A percentile compares a stretch with the other conserved stretches of the same genome.
These are phyloP conservation scores for Pseudonectria buxi DNA, from an alignment of 2,329 filamentous ascomycete species.

Conservation along the genomic window DNA sequence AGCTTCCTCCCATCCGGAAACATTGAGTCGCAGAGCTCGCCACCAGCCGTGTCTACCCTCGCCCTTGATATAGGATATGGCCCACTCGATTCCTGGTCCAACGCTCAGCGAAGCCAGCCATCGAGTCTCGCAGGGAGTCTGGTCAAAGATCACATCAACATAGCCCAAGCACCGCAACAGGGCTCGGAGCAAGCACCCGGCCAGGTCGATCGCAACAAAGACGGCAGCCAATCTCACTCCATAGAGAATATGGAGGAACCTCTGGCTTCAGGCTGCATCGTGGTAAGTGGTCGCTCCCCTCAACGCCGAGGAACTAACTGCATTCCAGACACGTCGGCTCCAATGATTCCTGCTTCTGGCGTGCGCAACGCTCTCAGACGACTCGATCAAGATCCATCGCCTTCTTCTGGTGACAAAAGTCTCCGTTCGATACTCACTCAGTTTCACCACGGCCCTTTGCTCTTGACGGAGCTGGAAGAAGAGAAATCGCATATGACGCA, in stretches of 20 bases:
- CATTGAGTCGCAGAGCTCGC: too few relatives aligned
- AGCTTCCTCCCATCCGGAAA: too few relatives aligned
- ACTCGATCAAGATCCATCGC: too few relatives aligned
- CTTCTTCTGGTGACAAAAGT: too few relatives aligned
- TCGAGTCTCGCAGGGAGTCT: slow-evolving; percentile 15
- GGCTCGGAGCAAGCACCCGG: slow-evolving; percentile 21
- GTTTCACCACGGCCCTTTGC: too few relatives aligned
- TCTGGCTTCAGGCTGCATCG: not conserved
- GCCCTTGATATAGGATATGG: slow-evolving; percentile 5
- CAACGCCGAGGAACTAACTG: slow-evolving; percentile 1
- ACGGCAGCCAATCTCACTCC: slow-evolving; percentile 1
- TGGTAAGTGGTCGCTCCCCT: slow-evolving; percentile 1
- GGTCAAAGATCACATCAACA: slow-evolving; percentile 18
- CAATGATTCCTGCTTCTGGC: not conserved
- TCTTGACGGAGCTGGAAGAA: too few relatives aligned
- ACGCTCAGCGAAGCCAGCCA: slow-evolving; percentile 10
- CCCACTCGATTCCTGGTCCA: slow-evolving; percentile 1
- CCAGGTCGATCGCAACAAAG: slow-evolving; percentile 22
- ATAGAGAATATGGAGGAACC: not conserved
- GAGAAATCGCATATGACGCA: not conserved
- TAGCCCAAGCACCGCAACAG: slow-evolving; percentile 19
- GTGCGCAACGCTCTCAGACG: too few relatives aligned
- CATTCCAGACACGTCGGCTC: not conserved
- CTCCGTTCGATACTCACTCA: too few relatives aligned
- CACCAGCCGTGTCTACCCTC: slow-evolving; percentile 4